Percentiles rank a stretch among this genome's conserved stretches.
phyloP scores from a whole-genome alignment of 2,329 filamentous ascomycete genomes.

The Arthrobotrys entomopaga region DNA sequence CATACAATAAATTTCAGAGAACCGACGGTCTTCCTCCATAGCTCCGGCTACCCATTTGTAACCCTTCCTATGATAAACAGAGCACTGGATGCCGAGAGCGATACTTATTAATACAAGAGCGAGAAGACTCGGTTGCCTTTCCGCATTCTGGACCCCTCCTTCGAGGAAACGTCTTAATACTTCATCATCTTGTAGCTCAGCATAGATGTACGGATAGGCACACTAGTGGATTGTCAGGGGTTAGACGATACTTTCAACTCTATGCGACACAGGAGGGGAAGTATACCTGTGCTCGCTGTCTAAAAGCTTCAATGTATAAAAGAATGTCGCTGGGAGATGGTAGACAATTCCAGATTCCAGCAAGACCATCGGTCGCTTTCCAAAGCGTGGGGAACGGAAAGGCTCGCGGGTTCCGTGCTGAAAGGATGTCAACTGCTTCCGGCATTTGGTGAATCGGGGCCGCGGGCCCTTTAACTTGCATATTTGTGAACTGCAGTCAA shows the following conservation, averaged over 20 bases:
- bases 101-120: slow-evolving; percentile 47
- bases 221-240: slow-evolving; percentile 14
- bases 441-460: slow-evolving; percentile 33
- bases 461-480: slow-evolving; percentile 38
- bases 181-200: slow-evolving; percentile 46
- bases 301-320: slow-evolving; percentile 22
- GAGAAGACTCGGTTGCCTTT: slow-evolving; percentile 46
- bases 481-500: slow-evolving; percentile 44
- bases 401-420: slow-evolving; percentile 34
- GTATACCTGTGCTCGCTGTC: slow-evolving; percentile 40
- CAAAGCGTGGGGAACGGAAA: slow-evolving; percentile 51
- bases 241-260: background rate
- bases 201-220: slow-evolving; percentile 52
- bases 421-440: slow-evolving; percentile 44
- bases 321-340: slow-evolving; percentile 41
- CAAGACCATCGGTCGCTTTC: slow-evolving; percentile 46
- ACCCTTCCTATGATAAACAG: slow-evolving; percentile 39
- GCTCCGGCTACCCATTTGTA: slow-evolving; percentile 44
- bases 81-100: slow-evolving; percentile 51
- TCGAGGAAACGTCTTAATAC: slow-evolving; percentile 41
- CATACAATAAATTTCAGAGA: slow-evolving; percentile 49
- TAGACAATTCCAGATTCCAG: slow-evolving; percentile 35
- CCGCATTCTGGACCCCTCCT: slow-evolving; percentile 41
- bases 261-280: background rate
- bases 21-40: slow-evolving; percentile 47